A percentile compares a stretch with the other conserved stretches of the same genome.
Conservation (phyloP, 306 rosid genomes). For the Abrus precatorius region DNA sequence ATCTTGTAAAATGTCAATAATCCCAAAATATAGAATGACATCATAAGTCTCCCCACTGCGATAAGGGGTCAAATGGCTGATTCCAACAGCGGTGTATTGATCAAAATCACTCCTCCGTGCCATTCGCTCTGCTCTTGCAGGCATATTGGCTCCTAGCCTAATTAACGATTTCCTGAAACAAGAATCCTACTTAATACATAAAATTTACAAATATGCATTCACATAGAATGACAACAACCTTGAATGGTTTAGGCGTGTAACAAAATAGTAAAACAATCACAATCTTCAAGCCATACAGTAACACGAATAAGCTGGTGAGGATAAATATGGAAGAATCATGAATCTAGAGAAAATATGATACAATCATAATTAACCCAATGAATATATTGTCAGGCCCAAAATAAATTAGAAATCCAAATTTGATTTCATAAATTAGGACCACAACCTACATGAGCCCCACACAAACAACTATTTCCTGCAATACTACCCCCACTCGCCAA, state of each 20-base stretch:
- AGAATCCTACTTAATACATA: conserved; percentile 23
- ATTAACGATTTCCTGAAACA: conserved; percentile 87
- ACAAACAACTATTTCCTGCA: conserved; percentile 51
- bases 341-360: conserved; percentile 26
- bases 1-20: conserved; percentile 97
- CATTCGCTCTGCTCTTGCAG: conserved; percentile 94
- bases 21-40: conserved; percentile 88
- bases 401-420: conserved; percentile 13
- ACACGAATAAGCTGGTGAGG: not conserved
- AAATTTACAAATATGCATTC: conserved; percentile 18
- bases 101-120: conserved; percentile 88
- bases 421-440: conserved; percentile 44
- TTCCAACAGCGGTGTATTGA: conserved; percentile 80
- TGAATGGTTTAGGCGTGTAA: conserved; percentile 9
- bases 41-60: conserved; percentile 83
- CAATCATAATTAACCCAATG: conserved; percentile 35
- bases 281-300: conserved; percentile 21
- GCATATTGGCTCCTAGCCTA: conserved; percentile 97
- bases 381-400: conserved; percentile 47
- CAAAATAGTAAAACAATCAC: conserved; percentile 22
- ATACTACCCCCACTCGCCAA: conserved; percentile 45
- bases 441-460: conserved; percentile 63
- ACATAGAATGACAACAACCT: conserved; percentile 16
- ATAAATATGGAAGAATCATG: conserved; percentile 28
- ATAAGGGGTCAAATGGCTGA: conserved; percentile 84